Percentiles rank a stretch among this genome's conserved stretches.
Evolutionary conservation across 2,329 filamentous ascomycete species (phyloP).

Genomic region (Annulohypoxylon truncatum): DNA sequence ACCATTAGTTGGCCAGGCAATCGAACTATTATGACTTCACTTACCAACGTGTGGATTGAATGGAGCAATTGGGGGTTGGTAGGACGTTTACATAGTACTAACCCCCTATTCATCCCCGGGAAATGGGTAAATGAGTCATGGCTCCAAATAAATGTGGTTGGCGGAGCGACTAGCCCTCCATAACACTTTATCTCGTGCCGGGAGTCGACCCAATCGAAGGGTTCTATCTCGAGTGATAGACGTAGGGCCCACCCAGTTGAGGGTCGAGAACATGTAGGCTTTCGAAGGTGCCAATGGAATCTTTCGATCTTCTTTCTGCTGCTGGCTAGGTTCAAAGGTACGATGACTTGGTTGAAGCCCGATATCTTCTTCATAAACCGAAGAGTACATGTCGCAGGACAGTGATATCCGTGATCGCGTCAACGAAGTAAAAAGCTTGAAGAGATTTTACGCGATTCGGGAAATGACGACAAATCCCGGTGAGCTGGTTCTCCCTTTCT

Average conservation of each 20-base stretch:
- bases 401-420: conserved; percentile 5
- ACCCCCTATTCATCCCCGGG: conserved; percentile 19
- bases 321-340: conserved; percentile 13
- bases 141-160: conserved; percentile 24
- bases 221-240: conserved; percentile 15
- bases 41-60: background rate
- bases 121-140: conserved; percentile 21
- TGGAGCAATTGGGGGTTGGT: background rate
- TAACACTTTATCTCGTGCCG: conserved; percentile 23
- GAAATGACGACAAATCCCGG: conserved; percentile 6
- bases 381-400: background rate
- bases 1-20: conserved; percentile 20
- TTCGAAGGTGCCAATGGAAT: conserved; percentile 12
- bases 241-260: conserved; percentile 23
- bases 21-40: conserved; percentile 16
- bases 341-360: background rate
- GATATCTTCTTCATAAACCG: background rate
- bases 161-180: conserved; percentile 26
- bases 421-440: background rate
- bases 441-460: background rate
- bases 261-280: conserved; percentile 22
- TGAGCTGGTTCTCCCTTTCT: conserved; percentile 17
- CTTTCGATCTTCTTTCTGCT: conserved; percentile 20
- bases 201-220: conserved; percentile 31
- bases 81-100: conserved; percentile 5